phyloP scores from a whole-genome alignment of 441 rosid species.

The Kokia cookei region DNA sequence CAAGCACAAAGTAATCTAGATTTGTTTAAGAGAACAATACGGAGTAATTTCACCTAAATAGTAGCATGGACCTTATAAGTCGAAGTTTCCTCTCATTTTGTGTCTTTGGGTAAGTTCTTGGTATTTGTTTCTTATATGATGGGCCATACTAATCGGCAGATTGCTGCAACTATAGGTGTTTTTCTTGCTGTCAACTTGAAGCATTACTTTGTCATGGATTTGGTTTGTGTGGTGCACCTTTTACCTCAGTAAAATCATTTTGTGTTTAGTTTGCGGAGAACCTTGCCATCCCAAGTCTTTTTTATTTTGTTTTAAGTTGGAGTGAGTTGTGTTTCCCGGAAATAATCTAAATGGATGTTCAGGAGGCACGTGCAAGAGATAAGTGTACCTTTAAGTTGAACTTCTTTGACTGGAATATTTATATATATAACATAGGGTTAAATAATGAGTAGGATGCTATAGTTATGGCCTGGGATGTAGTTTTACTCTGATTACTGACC shows the following conservation, averaged over 20 bases:
- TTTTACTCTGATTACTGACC: not conserved
- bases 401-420: not conserved
- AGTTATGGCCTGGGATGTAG: not conserved
- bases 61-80: not conserved
- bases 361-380: not conserved
- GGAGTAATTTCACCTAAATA: not conserved
- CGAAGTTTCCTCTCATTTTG: not conserved
- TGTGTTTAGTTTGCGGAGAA: not conserved
- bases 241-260: not conserved
- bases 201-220: conserved; percentile 3
- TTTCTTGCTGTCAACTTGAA: not conserved
- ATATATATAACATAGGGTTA: not conserved
- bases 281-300: not conserved
- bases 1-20: not conserved
- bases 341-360: conserved; percentile 1
- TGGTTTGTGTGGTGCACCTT: not conserved
- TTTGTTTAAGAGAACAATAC: conserved; percentile 1
- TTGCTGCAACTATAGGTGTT: not conserved
- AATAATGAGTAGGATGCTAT: not conserved
- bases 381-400: not conserved
- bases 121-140: not conserved
- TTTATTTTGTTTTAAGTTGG: not conserved
- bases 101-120: not conserved
- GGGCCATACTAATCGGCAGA: not conserved
- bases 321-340: not conserved